Percentiles rank a stretch among this genome's conserved stretches.
Evolutionary conservation across 1,139 yeast genomes (phyloP).

Genomic region (Oligophagozyma castellii): DNA sequence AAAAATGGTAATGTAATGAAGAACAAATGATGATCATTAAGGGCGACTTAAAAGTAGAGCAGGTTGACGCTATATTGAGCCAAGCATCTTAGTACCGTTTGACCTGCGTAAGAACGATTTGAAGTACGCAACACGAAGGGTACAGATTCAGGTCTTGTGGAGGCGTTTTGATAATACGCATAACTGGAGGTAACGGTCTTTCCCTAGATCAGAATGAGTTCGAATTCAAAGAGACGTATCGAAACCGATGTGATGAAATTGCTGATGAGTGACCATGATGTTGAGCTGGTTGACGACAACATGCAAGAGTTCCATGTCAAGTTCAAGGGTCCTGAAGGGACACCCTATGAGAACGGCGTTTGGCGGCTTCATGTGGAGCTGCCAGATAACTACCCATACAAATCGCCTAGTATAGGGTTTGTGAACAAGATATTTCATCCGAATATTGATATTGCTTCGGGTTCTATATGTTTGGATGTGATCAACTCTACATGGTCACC

Average conservation of each 20-base stretch:
- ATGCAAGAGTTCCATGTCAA: slow-evolving; percentile 84
- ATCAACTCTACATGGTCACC: slow-evolving; percentile 98
- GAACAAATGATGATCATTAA: too few relatives aligned
- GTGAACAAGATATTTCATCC: slow-evolving; percentile 89
- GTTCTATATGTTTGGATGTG: slow-evolving; percentile 91
- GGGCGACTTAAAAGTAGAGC: too few relatives aligned
- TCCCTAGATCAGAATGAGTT: slow-evolving; percentile 24
- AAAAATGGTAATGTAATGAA: too few relatives aligned
- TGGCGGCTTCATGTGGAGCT: slow-evolving; percentile 91
- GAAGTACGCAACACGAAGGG: too few relatives aligned
- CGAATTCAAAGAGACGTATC: slow-evolving; percentile 62
- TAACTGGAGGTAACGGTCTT: too few relatives aligned
- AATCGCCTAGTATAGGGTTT: slow-evolving; percentile 92
- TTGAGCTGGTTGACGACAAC: slow-evolving; percentile 69
- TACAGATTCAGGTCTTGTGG: too few relatives aligned
- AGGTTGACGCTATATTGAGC: too few relatives aligned
- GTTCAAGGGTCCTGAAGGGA: slow-evolving; percentile 78
- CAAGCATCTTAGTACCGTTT: too few relatives aligned
- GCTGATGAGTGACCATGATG: slow-evolving; percentile 89
- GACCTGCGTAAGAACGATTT: too few relatives aligned
- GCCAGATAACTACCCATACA: slow-evolving; percentile 92
- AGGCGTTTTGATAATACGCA: too few relatives aligned
- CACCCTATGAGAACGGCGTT: slow-evolving; percentile 79
- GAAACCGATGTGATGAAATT: slow-evolving; percentile 96
- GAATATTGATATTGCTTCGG: slow-evolving; percentile 79